Evolutionary conservation across 2,329 filamentous ascomycete genomes (phyloP).

Genomic region (Colletotrichum sansevieriae): DNA sequence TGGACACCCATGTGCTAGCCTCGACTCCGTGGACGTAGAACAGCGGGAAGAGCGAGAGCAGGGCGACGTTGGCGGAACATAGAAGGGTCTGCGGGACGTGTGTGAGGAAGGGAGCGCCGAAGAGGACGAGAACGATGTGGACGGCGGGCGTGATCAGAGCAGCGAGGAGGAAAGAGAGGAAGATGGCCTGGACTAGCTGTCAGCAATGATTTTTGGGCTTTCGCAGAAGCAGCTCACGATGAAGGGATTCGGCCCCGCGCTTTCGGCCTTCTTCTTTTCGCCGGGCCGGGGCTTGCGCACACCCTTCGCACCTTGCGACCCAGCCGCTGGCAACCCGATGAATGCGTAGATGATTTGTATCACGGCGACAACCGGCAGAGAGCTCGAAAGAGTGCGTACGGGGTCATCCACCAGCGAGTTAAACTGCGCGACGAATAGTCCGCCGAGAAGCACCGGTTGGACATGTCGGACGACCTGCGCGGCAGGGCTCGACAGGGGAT

Average conservation of each 20-base stretch:
- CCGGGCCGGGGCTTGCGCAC: conserved; percentile 66
- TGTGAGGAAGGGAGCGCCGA: conserved; percentile 90
- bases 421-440: conserved; percentile 74
- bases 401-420: conserved; percentile 77
- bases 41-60: conserved; percentile 83
- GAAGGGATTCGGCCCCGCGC: conserved; percentile 58
- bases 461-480: conserved; percentile 70
- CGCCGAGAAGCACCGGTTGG: conserved; percentile 77
- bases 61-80: conserved; percentile 82
- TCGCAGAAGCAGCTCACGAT: conserved; percentile 55
- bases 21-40: conserved; percentile 90
- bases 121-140: conserved; percentile 80
- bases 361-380: conserved; percentile 72
- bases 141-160: conserved; percentile 76
- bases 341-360: conserved; percentile 75
- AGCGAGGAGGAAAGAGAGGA: conserved; percentile 69
- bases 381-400: conserved; percentile 69
- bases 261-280: conserved; percentile 65
- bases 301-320: conserved; percentile 57
- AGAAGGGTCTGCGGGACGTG: conserved; percentile 84
- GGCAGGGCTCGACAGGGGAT: conserved; percentile 52
- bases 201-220: neutral
- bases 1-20: conserved; percentile 75
- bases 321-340: conserved; percentile 73
- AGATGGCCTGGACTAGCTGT: conserved; percentile 53